Base-by-base conservation (phyloP, 129 eudicot genomes). In the Solidago caesia region DNA sequence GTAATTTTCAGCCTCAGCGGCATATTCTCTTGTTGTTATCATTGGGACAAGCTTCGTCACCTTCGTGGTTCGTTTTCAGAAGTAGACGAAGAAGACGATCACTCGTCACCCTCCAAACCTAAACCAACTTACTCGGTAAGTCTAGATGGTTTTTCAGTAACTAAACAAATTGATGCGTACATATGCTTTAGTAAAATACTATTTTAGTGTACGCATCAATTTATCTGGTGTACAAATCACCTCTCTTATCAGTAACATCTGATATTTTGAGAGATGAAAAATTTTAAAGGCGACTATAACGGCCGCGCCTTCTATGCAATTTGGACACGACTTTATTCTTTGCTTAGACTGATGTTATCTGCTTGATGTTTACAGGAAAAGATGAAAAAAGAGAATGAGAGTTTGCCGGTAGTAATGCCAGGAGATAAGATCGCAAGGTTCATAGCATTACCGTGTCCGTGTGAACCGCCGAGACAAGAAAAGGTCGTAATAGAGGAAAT, bases 1-100 rank as follows among this genome's bases (percentile, higher is more conserved):
- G 64, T 59, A 8, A 25, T 59, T 59, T 59, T 59, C 29, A 59
- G 64, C 11, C 64, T 59, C 27, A 59, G 64, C 29, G 64, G 41
- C 29, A 59, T 59, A 5, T 59, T 59, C 29, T 59, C 64, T 11
- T 59, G 64, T 16, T 59, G 64, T 26, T 59, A 59, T 25, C 64
- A 59, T 8, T 59, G 64, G 64, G 64, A 59, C 64, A 59, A 59
- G 64, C 64, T 59, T 59, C 64, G 64, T 59, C 64, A 59, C 64
- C 64, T 59, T 21, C 64, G 64, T 5, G 64, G 64, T 25, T 21
- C 29, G 29, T 59, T 59, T 33, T 5, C n/a, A 10, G 42, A 59
- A 11, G 4, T 33, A 7, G 64, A 59, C 8, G 63, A 21, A n/a
- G 63, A 21, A n/a, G 39, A 6, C 27, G 64, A 58, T 58, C 29